These are phyloP conservation scores for Cladosporium velox DNA, from an alignment of 2,329 filamentous ascomycete genomes.

Conservation along the genomic window DNA sequence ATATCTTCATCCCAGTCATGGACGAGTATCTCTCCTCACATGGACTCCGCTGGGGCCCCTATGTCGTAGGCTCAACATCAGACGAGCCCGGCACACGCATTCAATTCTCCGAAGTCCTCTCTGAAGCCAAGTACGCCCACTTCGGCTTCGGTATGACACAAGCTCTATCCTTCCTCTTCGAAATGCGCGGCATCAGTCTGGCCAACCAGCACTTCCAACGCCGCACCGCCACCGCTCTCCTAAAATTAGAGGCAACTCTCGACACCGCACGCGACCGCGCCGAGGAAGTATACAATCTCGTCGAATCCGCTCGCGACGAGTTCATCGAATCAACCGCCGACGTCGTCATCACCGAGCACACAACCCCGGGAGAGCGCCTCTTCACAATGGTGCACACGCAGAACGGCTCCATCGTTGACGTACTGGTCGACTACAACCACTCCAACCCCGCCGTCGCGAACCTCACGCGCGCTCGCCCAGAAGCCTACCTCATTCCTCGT, in stretches of 20 bases:
- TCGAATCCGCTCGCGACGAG: slow-evolving; percentile 34
- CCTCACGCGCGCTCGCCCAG: slow-evolving; percentile 37
- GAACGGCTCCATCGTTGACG: slow-evolving; percentile 36
- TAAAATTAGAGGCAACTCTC: slow-evolving; percentile 39
- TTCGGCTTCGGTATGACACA: slow-evolving; percentile 42
- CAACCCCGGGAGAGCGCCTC: slow-evolving; percentile 27
- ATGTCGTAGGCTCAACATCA: slow-evolving; percentile 34
- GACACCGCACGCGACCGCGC: slow-evolving; percentile 38
- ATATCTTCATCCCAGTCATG: slow-evolving; percentile 35
- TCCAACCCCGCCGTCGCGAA: slow-evolving; percentile 41
- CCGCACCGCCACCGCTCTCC: slow-evolving; percentile 36
- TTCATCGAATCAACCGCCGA: slow-evolving; percentile 33
- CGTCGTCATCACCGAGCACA: slow-evolving; percentile 37
- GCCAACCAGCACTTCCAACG: slow-evolving; percentile 40
- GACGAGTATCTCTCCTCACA: slow-evolving; percentile 30
- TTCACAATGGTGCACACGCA: slow-evolving; percentile 40
- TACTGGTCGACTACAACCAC: slow-evolving; percentile 38
- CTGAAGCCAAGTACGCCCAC: slow-evolving; percentile 37
- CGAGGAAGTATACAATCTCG: slow-evolving; percentile 31
- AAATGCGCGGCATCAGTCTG: slow-evolving; percentile 40
- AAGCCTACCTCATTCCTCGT: slow-evolving; percentile 41
- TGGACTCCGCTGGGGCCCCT: slow-evolving; percentile 39
- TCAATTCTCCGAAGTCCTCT: slow-evolving; percentile 4
- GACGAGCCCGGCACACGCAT: slow-evolving; percentile 3
- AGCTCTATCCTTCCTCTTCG: slow-evolving; percentile 39